Conservation (phyloP, 139 green algal genomes). For the Closterium sp. region DNA sequence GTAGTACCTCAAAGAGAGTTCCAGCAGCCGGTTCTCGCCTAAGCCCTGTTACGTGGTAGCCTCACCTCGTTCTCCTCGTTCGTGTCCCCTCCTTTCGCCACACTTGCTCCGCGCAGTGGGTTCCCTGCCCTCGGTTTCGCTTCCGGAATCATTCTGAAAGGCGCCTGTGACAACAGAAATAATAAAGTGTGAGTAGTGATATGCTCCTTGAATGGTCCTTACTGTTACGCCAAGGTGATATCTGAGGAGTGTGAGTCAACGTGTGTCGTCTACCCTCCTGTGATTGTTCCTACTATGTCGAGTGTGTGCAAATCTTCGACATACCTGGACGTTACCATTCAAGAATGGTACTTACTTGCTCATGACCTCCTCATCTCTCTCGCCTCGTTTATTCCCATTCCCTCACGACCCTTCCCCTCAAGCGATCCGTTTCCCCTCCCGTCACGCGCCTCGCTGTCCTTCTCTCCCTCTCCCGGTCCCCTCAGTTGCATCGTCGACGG, state of each 20-base stretch:
- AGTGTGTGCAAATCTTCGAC: neutral
- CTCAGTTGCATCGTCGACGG: neutral
- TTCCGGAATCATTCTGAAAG: neutral
- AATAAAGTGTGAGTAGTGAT: no score
- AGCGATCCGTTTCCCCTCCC: no score
- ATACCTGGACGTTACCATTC: neutral
- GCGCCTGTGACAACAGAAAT: neutral
- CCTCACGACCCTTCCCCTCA: no score
- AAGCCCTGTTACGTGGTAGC: neutral
- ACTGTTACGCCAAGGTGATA: no score
- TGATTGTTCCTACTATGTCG: neutral
- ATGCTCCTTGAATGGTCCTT: no score
- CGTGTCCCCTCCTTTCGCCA: neutral
- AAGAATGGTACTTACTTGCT: neutral
- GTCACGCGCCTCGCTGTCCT: neutral
- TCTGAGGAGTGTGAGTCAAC: no score
- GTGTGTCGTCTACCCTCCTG: no score
- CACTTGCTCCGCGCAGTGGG: neutral
- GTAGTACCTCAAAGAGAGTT: neutral
- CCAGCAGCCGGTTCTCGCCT: neutral
- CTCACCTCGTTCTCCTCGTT: neutral
- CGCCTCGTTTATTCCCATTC: no score
- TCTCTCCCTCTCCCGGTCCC: neutral
- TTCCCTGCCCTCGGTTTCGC: neutral
- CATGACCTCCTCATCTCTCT: neutral